Base-by-base conservation (phyloP, 208 protist genomes). In the Leishmania tropica region DNA sequence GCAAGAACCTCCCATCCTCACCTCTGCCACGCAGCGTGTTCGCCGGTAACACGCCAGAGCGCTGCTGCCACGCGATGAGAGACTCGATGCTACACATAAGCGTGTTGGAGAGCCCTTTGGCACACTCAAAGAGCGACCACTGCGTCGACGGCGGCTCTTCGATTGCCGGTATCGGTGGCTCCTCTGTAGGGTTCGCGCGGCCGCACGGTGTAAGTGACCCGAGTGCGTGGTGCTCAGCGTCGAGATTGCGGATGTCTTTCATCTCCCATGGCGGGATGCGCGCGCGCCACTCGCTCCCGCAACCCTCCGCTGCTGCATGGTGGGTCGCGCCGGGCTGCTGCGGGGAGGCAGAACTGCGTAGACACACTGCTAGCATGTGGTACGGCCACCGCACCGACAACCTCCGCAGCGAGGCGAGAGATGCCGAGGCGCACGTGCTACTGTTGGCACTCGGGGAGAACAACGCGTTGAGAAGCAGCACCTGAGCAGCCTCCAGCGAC, bases 81-180 rank as follows among this genome's bases (percentile, higher is more conserved):
- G 40, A 11, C 60, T 79, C 76, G 21, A 79, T 37, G 17, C 28
- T 79, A 13, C 24, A 79, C 60, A 79, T 68, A 31, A 79, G 24
- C 42, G 76, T n/a, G 47, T 42, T 58, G 37, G 76, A 24, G 31
- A 79, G 60, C 1, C 62, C 76, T 17, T 62, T 78, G 58, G 13
- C 62, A 2, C n/a, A 47, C n/a, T 2, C 6, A 17, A 77, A 77
- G 37, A 51, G 13, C 15, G 73, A 77, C 2, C 2, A 5, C 13
- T 24, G 21, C 8, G 48, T 58, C 28, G n/a, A 7, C 4, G 48
- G 15, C 47, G 48, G 31, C 47, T 37, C 28, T 7, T 4, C 17
- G 28, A 54, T 54, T 76, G 72, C 48, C 11, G 45, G 42, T 74
- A 5, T 28, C 24, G 4, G 31, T 21, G 13, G 11, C 0, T 31